These are phyloP conservation scores for Arthroderma sp. DNA, from an alignment of 2,329 filamentous ascomycete species.

Conservation along the genomic window DNA sequence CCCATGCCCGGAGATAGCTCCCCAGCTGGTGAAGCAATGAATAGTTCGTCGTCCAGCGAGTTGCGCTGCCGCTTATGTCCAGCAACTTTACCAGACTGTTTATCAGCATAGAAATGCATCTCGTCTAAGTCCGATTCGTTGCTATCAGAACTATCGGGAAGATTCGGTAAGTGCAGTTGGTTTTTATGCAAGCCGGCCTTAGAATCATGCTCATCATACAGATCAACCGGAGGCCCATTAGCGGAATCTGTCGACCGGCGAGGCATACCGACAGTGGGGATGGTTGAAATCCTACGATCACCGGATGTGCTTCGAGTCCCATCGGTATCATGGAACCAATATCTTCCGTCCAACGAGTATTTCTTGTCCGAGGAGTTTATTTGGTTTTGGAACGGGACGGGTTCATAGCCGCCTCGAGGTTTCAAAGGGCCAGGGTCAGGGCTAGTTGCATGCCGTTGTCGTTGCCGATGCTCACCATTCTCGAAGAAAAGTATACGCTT, in stretches of 20 bases:
- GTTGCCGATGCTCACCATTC: not conserved
- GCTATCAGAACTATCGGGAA: too few species aligned
- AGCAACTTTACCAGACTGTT: too few species aligned
- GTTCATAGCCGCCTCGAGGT: conserved; percentile 27
- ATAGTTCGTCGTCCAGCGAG: too few species aligned
- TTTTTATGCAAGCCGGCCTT: too few species aligned
- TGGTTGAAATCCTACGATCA: conserved; percentile 13
- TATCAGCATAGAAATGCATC: too few species aligned
- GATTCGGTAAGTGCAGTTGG: too few species aligned
- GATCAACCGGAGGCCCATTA: too few species aligned
- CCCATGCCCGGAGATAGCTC: too few species aligned
- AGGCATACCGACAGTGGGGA: conserved; percentile 29
- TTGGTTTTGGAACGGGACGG: conserved; percentile 38
- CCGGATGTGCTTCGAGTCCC: conserved; percentile 5
- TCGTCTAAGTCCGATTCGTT: too few species aligned
- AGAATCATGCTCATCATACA: too few species aligned
- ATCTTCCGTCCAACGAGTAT: conserved; percentile 38
- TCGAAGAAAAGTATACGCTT: conserved; percentile 34
- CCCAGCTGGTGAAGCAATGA: too few species aligned
- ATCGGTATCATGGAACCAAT: conserved; percentile 21
- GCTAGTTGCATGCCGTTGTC: not conserved
- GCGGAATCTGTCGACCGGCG: conserved; percentile 10
- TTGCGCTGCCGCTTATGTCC: too few species aligned
- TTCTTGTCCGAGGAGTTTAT: conserved; percentile 39
- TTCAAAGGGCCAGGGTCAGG: not conserved